A percentile compares a stretch with the other conserved stretches of the same genome.
These are phyloP conservation scores for Coffea canephora DNA, from an alignment of 257 asterid species.

Conservation along the genomic window DNA sequence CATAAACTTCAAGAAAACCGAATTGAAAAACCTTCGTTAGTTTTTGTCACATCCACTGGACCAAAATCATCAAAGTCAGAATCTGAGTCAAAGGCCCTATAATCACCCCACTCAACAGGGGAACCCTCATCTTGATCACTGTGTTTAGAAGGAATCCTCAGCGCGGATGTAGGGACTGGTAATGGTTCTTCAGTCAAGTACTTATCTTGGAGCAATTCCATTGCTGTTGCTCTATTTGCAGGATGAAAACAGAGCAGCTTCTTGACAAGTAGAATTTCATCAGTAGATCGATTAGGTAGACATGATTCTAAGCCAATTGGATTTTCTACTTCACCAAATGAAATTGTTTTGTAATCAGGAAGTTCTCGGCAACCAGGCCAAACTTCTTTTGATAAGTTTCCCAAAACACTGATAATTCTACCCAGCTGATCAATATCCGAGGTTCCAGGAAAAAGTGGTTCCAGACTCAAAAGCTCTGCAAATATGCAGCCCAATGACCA, in stretches of 20 bases:
- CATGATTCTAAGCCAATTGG: conserved; percentile 66
- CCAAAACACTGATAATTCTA: conserved; percentile 59
- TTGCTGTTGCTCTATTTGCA: conserved; percentile 63
- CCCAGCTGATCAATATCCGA: conserved; percentile 92
- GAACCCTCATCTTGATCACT: conserved; percentile 54
- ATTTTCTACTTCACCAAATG: conserved; percentile 67
- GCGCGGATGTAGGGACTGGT: conserved; percentile 56
- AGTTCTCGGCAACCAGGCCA: conserved; percentile 87
- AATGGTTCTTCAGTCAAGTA: conserved; percentile 83
- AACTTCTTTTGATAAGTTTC: conserved; percentile 64
- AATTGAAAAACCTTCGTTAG: conserved; percentile 63
- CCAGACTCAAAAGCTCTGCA: conserved; percentile 71
- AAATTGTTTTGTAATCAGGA: conserved; percentile 79
- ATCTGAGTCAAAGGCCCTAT: conserved; percentile 52
- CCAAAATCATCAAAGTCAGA: conserved; percentile 79
- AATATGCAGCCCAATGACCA: conserved; percentile 97
- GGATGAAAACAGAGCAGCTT: conserved; percentile 74
- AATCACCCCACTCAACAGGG: conserved; percentile 47
- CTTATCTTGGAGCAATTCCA: conserved; percentile 76
- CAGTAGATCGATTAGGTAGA: conserved; percentile 52
- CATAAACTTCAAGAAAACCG: conserved; percentile 60
- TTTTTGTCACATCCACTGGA: conserved; percentile 37
- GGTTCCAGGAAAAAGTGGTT: conserved; percentile 80
- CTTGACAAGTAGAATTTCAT: conserved; percentile 57
- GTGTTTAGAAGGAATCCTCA: conserved; percentile 67